Evolutionary conservation across 192 early-diverging fungal genomes (phyloP).

Genomic region (Paraglomus occultum): DNA sequence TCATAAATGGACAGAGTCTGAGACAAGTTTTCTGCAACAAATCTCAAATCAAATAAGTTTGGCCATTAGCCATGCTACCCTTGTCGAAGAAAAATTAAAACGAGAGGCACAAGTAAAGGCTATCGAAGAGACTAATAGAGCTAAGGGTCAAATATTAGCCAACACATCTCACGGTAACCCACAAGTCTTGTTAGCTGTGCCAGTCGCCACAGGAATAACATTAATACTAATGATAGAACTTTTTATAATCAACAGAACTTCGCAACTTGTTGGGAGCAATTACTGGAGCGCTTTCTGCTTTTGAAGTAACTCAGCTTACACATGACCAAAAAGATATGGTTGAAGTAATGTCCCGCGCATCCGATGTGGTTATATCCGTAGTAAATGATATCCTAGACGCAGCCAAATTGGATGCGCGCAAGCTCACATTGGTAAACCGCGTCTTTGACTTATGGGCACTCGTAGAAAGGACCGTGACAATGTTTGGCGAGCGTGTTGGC

Average conservation of each 20-base stretch:
- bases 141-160: slow-evolving; percentile 44
- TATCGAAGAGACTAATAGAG: slow-evolving; percentile 32
- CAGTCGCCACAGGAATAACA: background rate
- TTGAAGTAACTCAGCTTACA: slow-evolving; percentile 40
- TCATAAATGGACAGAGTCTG: slow-evolving; percentile 34
- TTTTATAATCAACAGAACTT: slow-evolving; percentile 16
- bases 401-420: slow-evolving; percentile 41
- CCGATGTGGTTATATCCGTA: slow-evolving; percentile 39
- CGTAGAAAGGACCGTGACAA: slow-evolving; percentile 39
- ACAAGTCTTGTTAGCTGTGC: background rate
- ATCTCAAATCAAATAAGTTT: slow-evolving; percentile 42
- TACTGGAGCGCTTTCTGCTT: slow-evolving; percentile 38
- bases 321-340: slow-evolving; percentile 45
- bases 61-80: slow-evolving; percentile 38
- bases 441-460: slow-evolving; percentile 41
- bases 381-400: slow-evolving; percentile 44
- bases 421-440: slow-evolving; percentile 43
- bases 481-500: slow-evolving; percentile 39
- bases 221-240: no score
- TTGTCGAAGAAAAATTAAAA: slow-evolving; percentile 42
- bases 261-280: slow-evolving; percentile 41
- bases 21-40: slow-evolving; percentile 41
- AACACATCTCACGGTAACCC: slow-evolving; percentile 40
- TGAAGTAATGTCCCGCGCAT: slow-evolving; percentile 43
- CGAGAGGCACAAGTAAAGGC: slow-evolving; percentile 43